phyloP scores from a whole-genome alignment of 2,329 filamentous ascomycete species.

The Chaetomiaceae sp. region DNA sequence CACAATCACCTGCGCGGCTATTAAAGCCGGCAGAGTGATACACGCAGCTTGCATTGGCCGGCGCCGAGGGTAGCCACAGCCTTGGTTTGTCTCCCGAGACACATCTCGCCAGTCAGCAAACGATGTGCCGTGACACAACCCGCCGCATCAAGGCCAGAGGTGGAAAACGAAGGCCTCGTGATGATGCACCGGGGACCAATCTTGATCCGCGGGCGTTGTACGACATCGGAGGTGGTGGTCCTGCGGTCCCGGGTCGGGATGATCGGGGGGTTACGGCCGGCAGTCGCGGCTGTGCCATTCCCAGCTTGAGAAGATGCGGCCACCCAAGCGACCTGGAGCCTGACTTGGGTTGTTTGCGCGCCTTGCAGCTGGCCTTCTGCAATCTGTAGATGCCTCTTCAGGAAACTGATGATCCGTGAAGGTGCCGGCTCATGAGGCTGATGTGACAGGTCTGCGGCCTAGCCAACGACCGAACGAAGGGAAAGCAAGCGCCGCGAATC shows the following conservation, averaged over 20 bases:
- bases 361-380: background rate
- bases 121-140: background rate
- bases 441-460: background rate
- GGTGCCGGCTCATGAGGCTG: background rate
- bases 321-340: background rate
- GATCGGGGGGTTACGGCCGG: slow-evolving; percentile 3
- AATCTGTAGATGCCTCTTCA: background rate
- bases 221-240: background rate
- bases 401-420: background rate
- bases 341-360: background rate
- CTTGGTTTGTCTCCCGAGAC: background rate
- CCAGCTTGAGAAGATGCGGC: background rate
- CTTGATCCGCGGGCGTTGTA: background rate
- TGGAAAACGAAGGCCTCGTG: no score
- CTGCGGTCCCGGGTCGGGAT: background rate
- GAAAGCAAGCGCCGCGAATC: background rate
- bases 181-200: background rate
- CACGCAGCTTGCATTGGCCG: background rate
- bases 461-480: background rate
- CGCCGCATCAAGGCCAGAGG: background rate
- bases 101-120: background rate
- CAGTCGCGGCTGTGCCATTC: background rate
- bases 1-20: background rate
- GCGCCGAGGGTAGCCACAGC: background rate
- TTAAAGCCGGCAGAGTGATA: background rate